Percentiles rank a stretch among this genome's conserved stretches.
Conservation (phyloP, 2,329 filamentous ascomycete species). For the Berkeleyomyces rouxiae region DNA sequence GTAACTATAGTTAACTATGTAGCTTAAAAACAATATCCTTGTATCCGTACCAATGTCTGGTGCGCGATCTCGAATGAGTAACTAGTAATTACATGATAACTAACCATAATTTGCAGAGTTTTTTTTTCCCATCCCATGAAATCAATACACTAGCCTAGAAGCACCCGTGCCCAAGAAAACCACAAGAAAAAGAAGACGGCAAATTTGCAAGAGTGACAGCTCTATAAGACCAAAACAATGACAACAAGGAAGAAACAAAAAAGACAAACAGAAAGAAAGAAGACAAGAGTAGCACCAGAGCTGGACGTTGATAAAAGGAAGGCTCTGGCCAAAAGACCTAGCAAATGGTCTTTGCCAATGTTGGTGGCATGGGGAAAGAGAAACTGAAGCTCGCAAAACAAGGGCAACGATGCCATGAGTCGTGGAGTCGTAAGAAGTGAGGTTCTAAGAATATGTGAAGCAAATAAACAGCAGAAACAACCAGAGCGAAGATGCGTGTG, state of each 20-base stretch:
- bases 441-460: background rate
- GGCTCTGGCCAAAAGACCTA: background rate
- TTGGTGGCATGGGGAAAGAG: background rate
- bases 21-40: background rate
- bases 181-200: background rate
- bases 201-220: background rate
- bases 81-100: background rate
- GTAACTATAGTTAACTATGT: background rate
- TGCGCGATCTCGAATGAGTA: background rate
- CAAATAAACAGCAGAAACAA: background rate
- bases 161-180: background rate
- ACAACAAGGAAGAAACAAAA: background rate
- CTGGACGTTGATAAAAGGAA: slow-evolving; percentile 10
- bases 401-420: background rate
- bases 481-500: background rate
- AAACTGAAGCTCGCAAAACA: background rate
- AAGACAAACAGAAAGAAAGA: background rate
- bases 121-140: background rate
- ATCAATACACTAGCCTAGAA: background rate
- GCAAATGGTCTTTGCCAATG: too few species aligned
- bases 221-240: background rate
- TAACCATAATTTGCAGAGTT: background rate
- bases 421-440: background rate
- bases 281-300: slow-evolving; percentile 1
- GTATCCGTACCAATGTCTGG: background rate